Base-by-base conservation (phyloP, 2,329 filamentous ascomycete genomes). In the Apiospora arundinis region DNA sequence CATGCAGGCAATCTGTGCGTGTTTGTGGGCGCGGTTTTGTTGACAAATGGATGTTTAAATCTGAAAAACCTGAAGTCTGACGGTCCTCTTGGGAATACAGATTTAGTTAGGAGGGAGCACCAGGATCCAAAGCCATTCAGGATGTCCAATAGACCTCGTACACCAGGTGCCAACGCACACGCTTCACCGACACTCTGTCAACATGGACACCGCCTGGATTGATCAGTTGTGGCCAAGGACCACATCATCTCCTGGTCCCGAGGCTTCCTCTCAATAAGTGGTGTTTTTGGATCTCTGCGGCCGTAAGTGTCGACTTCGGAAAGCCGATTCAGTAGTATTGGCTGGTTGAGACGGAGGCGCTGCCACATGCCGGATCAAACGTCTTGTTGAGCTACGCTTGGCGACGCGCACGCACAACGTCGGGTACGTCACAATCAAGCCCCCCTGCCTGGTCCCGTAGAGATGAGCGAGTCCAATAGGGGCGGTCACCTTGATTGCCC, bases 281-380 rank as follows among this genome's bases (percentile, higher is more conserved):
- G 56, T 40, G 37, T 63, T 21, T 63, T 4, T n/a, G 37, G 3
- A 21, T 28, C 56, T 63, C 56, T 63, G 56, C 56, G 56, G 56
- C 56, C 56, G 56, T 63, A 63, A 63, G 56, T 63, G 28, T 63
- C 32, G 56, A 63, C 32, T 40, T 40, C 56, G 56, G 56, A 28
- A 63, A 63, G 56, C 56, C 28, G 56, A 40, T 63, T 63, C 56
- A 63, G 56, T 63, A 63, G 56, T 63, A 63, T 63, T 63, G 56
- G 56, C 56, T 63, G 56, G 21, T 63, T 63, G 56, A 63, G 56
- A 63, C 56, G 56, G 56, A 40, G 56, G 40, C 32, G 32, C 56
- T 63, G 56, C 56, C 56, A 28, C 56, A 63, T 63, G 56, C 56
- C 56, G 56, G 56, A 40, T 40, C 56, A 63, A 63, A 63, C 56